Evolutionary conservation across 2,329 filamentous ascomycete species (phyloP).

Genomic region (Neophaeococcomyces mojaviensis): DNA sequence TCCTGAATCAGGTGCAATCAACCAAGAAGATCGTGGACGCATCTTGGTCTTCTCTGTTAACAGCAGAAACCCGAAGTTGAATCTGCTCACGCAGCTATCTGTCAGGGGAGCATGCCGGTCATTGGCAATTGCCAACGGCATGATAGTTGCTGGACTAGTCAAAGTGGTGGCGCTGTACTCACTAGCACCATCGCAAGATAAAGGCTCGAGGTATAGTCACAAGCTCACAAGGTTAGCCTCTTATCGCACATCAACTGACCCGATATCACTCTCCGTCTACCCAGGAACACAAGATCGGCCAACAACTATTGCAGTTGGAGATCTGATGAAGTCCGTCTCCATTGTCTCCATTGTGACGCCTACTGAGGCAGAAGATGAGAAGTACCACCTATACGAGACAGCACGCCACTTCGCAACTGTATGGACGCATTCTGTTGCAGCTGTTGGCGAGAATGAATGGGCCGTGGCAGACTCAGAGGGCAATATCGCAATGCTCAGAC

Average conservation of each 20-base stretch:
- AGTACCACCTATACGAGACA: conserved; percentile 54
- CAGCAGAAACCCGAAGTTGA: conserved; percentile 64
- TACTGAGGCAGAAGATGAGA: conserved; percentile 3
- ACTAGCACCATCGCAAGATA: conserved; percentile 31
- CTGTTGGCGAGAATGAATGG: conserved; percentile 66
- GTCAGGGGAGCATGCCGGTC: conserved; percentile 76
- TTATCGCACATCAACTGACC: conserved; percentile 75
- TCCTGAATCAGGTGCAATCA: conserved; percentile 50
- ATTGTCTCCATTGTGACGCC: conserved; percentile 59
- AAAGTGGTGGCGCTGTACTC: conserved; percentile 71
- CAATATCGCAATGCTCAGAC: conserved; percentile 71
- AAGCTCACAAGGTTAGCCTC: conserved; percentile 63
- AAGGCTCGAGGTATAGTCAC: conserved; percentile 21
- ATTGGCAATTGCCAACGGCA: conserved; percentile 64
- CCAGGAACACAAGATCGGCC: conserved; percentile 30
- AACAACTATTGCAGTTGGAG: conserved; percentile 74
- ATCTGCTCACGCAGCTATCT: conserved; percentile 59
- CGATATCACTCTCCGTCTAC: conserved; percentile 69
- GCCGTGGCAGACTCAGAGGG: conserved; percentile 80
- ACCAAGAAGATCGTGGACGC: conserved; percentile 49
- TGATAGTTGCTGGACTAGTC: conserved; percentile 77
- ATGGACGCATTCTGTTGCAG: conserved; percentile 73
- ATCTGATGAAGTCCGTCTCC: conserved; percentile 87
- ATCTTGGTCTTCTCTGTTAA: conserved; percentile 76
- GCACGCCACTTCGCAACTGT: conserved; percentile 72